phyloP scores from a whole-genome alignment of 2,329 filamentous ascomycete genomes.

The Albophoma yamanashiensis region DNA sequence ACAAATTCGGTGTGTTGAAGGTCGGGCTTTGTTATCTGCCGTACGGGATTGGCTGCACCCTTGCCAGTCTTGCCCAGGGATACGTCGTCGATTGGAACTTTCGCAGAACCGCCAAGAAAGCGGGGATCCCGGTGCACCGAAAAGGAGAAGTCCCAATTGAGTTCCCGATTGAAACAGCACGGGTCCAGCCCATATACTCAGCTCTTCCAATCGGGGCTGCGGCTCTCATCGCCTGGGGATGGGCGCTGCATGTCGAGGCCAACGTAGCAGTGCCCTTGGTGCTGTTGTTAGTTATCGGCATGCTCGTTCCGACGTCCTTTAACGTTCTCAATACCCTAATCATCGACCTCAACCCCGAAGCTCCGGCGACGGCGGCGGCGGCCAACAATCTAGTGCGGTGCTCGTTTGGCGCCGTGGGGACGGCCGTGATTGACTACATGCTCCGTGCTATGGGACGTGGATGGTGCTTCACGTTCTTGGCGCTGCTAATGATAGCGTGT shows the following conservation, averaged over 20 bases:
- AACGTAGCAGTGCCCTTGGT: slow-evolving; percentile 44
- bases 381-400: slow-evolving; percentile 56
- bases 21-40: slow-evolving; percentile 45
- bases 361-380: slow-evolving; percentile 51
- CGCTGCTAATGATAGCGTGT: slow-evolving; percentile 34
- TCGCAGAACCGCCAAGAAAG: slow-evolving; percentile 49
- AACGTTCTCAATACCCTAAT: slow-evolving; percentile 52
- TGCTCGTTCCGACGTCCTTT: slow-evolving; percentile 50
- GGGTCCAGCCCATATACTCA: slow-evolving; percentile 43
- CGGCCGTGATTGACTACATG: slow-evolving; percentile 49
- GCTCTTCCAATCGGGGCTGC: slow-evolving; percentile 42
- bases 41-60: slow-evolving; percentile 38
- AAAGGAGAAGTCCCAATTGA: slow-evolving; percentile 39
- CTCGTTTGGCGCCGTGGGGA: slow-evolving; percentile 46
- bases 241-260: slow-evolving; percentile 40
- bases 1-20: slow-evolving; percentile 38
- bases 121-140: slow-evolving; percentile 50
- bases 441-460: slow-evolving; percentile 45
- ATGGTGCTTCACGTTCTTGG: slow-evolving; percentile 52
- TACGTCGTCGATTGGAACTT: slow-evolving; percentile 58
- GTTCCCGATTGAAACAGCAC: slow-evolving; percentile 45
- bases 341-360: slow-evolving; percentile 50
- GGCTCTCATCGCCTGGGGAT: slow-evolving; percentile 45
- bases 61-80: slow-evolving; percentile 43
- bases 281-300: slow-evolving; percentile 44